Conservation (phyloP, 1,284 basidiomycete genomes). For the Cryptococcus sp. region DNA sequence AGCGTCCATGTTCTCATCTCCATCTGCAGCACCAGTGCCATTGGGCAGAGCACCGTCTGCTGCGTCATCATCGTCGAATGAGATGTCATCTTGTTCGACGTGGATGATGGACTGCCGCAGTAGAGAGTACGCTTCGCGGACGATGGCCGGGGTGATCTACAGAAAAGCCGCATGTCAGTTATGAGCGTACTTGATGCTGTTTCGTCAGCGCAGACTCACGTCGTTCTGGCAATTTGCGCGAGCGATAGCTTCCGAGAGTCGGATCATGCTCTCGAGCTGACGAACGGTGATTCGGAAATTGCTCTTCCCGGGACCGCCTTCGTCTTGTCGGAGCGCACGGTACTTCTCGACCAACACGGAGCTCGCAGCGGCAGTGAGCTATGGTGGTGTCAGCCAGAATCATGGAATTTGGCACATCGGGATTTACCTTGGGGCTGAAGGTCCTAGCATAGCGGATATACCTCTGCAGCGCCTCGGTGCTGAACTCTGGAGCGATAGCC, state of each 20-base stretch:
- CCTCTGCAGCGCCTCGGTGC: conserved; percentile 91
- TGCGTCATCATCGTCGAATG: conserved; percentile 91
- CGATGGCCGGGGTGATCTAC: conserved; percentile 87
- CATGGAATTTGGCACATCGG: not conserved
- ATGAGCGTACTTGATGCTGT: too few species aligned
- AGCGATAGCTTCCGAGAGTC: conserved; percentile 94
- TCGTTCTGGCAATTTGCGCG: conserved; percentile 92
- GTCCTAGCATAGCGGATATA: conserved; percentile 97
- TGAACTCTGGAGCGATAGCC: conserved; percentile 94
- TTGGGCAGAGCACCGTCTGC: conserved; percentile 60
- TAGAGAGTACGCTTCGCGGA: conserved; percentile 91
- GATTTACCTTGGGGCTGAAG: conserved; percentile 88
- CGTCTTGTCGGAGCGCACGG: conserved; percentile 86
- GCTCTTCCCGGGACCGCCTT: conserved; percentile 83
- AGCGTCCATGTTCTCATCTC: conserved; percentile 57
- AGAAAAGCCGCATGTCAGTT: too few species aligned
- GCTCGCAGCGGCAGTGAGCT: conserved; percentile 91
- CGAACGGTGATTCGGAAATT: conserved; percentile 96
- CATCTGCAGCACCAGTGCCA: conserved; percentile 50
- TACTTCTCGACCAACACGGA: conserved; percentile 96
- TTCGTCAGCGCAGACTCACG: conserved; percentile 54
- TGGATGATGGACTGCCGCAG: conserved; percentile 98
- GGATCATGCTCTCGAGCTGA: conserved; percentile 96
- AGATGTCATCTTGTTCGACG: conserved; percentile 98
- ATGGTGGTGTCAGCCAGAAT: conserved; percentile 7